Conservation (phyloP, 192 early-diverging fungal genomes). For the Backusella circina region DNA sequence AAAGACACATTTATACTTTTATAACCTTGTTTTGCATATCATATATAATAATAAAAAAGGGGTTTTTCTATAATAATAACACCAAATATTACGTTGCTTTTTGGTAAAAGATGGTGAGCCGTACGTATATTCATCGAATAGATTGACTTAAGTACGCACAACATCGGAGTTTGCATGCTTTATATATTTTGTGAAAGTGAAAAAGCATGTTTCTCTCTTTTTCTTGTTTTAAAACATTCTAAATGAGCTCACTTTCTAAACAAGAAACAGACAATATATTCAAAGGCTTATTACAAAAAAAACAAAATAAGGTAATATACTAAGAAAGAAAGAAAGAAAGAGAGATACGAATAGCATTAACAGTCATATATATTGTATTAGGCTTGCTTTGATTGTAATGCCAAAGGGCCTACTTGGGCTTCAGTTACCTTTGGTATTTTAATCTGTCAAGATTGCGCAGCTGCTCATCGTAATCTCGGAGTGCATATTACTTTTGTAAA, state of each 20-base stretch:
- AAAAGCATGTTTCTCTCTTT: neutral
- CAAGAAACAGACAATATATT: conserved; percentile 47
- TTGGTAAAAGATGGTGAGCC: too few relatives aligned
- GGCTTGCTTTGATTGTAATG: conserved; percentile 93
- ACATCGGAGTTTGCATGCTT: neutral
- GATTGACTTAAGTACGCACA: too few relatives aligned
- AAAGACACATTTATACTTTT: neutral
- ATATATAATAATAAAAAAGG: neutral
- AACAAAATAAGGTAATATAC: conserved; percentile 49
- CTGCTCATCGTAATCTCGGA: conserved; percentile 94
- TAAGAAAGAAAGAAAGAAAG: too few relatives aligned
- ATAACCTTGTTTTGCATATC: neutral
- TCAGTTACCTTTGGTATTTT: conserved; percentile 93
- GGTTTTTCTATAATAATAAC: neutral
- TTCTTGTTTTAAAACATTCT: neutral
- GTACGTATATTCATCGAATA: too few relatives aligned
- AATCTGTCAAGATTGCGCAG: conserved; percentile 94
- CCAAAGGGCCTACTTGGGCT: conserved; percentile 95
- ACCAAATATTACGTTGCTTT: too few relatives aligned
- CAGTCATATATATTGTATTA: conserved; percentile 25
- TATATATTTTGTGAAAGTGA: neutral
- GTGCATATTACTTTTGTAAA: conserved; percentile 98
- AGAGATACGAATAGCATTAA: neutral
- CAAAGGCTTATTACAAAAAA: conserved; percentile 42
- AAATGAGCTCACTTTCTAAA: conserved; percentile 24